phyloP scores from a whole-genome alignment of 495 filamentous ascomycete species.

The Corynascus novoguineensis region DNA sequence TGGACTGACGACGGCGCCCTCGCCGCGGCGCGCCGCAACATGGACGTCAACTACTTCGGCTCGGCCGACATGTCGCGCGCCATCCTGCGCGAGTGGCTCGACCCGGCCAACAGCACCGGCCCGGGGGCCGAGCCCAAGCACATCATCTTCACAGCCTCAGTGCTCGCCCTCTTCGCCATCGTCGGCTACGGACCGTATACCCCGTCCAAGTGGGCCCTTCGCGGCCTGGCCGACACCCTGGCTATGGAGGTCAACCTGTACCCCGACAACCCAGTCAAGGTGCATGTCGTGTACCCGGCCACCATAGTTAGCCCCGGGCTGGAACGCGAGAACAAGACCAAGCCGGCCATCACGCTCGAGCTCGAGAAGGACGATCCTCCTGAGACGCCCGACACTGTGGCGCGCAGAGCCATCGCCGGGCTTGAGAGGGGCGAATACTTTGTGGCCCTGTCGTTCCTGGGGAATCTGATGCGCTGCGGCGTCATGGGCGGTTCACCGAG shows the following conservation, averaged over 20 bases:
- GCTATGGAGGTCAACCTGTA: constrained; percentile 82
- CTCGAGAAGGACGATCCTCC: constrained; percentile 77
- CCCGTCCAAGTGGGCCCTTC: constrained; percentile 79
- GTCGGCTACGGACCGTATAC: constrained; percentile 83
- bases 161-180: constrained; percentile 67
- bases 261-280: constrained; percentile 57
- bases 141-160: constrained; percentile 80
- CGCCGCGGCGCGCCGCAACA: constrained; percentile 64
- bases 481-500: constrained; percentile 52
- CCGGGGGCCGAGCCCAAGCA: constrained; percentile 54
- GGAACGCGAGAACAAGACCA: constrained; percentile 71
- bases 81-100: constrained; percentile 55
- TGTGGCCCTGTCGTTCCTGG: constrained; percentile 64
- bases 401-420: constrained; percentile 58
- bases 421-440: constrained; percentile 77
- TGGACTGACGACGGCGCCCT: constrained; percentile 65
- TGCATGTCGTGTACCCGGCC: constrained; percentile 81
- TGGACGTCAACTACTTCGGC: constrained; percentile 90
- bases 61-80: constrained; percentile 81
- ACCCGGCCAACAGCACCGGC: constrained; percentile 35
- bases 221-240: constrained; percentile 75
- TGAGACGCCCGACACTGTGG: constrained; percentile 74
- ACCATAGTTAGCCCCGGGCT: constrained; percentile 72
- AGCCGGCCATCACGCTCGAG: constrained; percentile 73
- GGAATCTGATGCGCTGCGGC: constrained; percentile 60